A percentile compares a stretch with the other conserved stretches of the same genome.
phyloP scores from a whole-genome alignment of 2,329 filamentous ascomycete species.

The Hypocrella siamensis region DNA sequence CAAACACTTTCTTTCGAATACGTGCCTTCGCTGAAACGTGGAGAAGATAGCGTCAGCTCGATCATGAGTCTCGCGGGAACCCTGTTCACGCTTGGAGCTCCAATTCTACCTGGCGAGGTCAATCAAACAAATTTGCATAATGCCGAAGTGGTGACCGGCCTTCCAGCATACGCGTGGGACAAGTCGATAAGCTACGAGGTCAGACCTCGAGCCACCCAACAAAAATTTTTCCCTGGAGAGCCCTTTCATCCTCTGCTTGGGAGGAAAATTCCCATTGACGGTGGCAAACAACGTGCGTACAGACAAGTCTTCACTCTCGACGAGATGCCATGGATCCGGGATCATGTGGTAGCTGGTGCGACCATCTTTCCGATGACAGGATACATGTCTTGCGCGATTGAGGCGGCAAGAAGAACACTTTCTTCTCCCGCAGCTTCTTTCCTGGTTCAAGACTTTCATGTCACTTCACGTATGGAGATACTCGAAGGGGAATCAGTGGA shows the following conservation, averaged over 20 bases:
- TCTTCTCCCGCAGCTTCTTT: not conserved
- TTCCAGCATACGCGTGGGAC: slow-evolving; percentile 16
- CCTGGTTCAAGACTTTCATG: slow-evolving; percentile 8
- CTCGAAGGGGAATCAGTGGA: slow-evolving; percentile 12
- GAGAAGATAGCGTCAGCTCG: slow-evolving; percentile 1
- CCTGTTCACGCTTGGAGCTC: slow-evolving; percentile 23
- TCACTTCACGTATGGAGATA: slow-evolving; percentile 10
- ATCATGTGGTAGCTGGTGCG: slow-evolving; percentile 15
- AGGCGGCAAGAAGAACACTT: slow-evolving; percentile 9
- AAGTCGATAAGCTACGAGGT: slow-evolving; percentile 3
- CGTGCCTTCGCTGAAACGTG: slow-evolving; percentile 4
- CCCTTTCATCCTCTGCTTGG: slow-evolving; percentile 14
- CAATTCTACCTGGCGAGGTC: slow-evolving; percentile 24
- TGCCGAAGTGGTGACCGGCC: slow-evolving; percentile 6
- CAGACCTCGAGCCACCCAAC: slow-evolving; percentile 6
- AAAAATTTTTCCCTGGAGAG: slow-evolving; percentile 12
- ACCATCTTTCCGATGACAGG: slow-evolving; percentile 20
- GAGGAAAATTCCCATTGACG: slow-evolving; percentile 5
- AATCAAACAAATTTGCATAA: slow-evolving; percentile 12
- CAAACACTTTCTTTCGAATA: slow-evolving; percentile 5
- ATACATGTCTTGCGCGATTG: slow-evolving; percentile 18
- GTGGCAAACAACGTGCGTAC: slow-evolving; percentile 14
- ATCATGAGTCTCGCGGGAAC: slow-evolving; percentile 17
- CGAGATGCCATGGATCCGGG: slow-evolving; percentile 17
- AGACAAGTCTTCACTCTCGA: slow-evolving; percentile 15